Evolutionary conservation across 164 flowering plant species (phyloP), one percentile per base, ranked within the genome.

Genomic region (Malania oleifera): DNA sequence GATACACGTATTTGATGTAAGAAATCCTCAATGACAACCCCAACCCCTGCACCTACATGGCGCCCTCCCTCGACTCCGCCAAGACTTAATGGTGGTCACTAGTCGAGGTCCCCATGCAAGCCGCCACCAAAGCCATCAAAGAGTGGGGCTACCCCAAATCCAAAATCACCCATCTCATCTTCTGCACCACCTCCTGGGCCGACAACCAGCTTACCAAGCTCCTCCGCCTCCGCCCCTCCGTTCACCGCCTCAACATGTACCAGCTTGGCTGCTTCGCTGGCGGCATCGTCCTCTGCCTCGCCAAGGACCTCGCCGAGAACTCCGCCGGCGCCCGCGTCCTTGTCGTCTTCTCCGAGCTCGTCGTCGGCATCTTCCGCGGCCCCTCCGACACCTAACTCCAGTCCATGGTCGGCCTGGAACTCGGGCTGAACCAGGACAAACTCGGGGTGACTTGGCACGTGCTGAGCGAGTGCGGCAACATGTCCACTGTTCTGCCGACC

Each of bases 231-330:
- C 54, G 64, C 0, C 70, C 74, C 31, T 70, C 74, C 44, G 74
- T 70, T 39, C 62, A 70, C 44, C 60, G 74, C 14, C 7, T 53
- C 48, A 70, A 66, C 70, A 66, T 70, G 67, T 70, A 70, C 43
- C 70, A 66, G 49, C 74, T 66, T 38, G 80, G 77, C 31, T 77
- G 80, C 71, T 77, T 73, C 34, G 77, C 77, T 20, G 77, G 80
- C 12, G 80, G 80, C 24, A 77, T 77, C 6, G 80, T 73, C 13
- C 73, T 77, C 54, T 71, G 80, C 1, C 50, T 70, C 28, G 74
- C 74, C 60, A 70, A 66, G 66, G 74, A 70, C 39, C 37, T 70
- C 19, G 74, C 74, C 17, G 74, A 70, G 67, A 70, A 66, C 74
- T 66, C 66, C 59, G 53, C 52, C 7, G 66, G 69, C 17, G 74